Percentiles rank a stretch among this genome's conserved stretches.
Evolutionary conservation across 805 yeast species (phyloP).

Genomic region (Millerozyma acaciae): DNA sequence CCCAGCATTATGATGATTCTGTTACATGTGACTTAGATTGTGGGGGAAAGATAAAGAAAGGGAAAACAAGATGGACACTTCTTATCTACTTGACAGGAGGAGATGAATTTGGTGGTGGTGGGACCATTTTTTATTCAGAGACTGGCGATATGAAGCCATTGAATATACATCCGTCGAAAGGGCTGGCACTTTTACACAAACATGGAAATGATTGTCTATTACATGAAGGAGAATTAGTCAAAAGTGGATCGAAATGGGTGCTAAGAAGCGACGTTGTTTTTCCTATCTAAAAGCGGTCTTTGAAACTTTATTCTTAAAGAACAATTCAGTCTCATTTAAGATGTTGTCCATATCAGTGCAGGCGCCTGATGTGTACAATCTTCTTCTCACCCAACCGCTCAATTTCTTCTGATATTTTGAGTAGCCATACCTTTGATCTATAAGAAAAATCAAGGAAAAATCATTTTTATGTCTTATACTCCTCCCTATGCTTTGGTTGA

Average conservation of each 20-base stretch:
- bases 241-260: constrained; percentile 57
- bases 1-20: constrained; percentile 58
- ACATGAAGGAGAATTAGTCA: constrained; percentile 55
- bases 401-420: constrained; percentile 52
- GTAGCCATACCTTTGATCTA: constrained; percentile 60
- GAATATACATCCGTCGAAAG: constrained; percentile 46
- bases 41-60: constrained; percentile 21
- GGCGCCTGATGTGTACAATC: constrained; percentile 6
- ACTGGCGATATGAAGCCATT: constrained; percentile 18
- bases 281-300: constrained; percentile 3
- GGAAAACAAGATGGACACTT: constrained; percentile 56
- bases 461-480: constrained; percentile 83
- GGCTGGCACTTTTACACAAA: constrained; percentile 58
- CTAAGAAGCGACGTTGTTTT: constrained; percentile 53
- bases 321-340: constrained; percentile 22
- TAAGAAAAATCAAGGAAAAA: constrained; percentile 67
- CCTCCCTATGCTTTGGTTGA: constrained; percentile 89
- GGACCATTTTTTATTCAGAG: constrained; percentile 48
- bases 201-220: constrained; percentile 63
- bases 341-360: constrained; percentile 9
- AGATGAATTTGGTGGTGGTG: constrained; percentile 56
- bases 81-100: constrained; percentile 55
- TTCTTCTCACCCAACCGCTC: constrained; percentile 65
- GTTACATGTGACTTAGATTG: constrained; percentile 31
- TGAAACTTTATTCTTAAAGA: constrained; percentile 15